Evolutionary conservation across 306 rosid species (phyloP), one percentile per base, ranked within the genome.

Genomic region (Lathyrus sativus): DNA sequence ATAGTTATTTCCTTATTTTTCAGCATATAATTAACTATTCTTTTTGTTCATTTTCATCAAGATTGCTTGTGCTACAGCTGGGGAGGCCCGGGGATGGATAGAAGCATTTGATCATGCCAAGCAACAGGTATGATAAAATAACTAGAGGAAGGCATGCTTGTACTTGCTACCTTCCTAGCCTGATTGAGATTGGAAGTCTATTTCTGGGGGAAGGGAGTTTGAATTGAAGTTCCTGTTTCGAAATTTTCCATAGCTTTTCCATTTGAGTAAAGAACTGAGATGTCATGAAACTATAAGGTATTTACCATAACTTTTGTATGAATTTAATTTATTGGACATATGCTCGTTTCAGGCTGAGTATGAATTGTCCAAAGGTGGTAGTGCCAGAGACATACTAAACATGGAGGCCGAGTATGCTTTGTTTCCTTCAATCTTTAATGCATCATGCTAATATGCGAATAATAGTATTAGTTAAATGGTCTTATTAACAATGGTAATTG

Each of bases 101-200:
- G 98, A 92, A 75, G 98, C 98, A 68, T 88, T 92, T 82, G 98
- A 89, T 63, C 96, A 92, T 49, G 96, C 98, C 78, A 90, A 92
- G 82, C 96, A 92, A 70, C 92, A 90, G 96, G 98, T 92, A 88
- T 19, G 42, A 59, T 56, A 79, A 65, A 66, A 64, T 62, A 71
- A 33, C 37, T 17, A 33, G 55, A 70, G 58, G 49, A 38, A 68
- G 73, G 55, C 17, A 67, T 61, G 38, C 42, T 9, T 62, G 65
- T 19, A 19, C 0, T 19, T 19, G 22, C 22, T 19, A 19, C 22
- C 22, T 19, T 19, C 60, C 45, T 28, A 62, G 76, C 24, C 64
- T 57, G 41, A 68, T 41, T 57, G 38, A 49, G 63, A 71, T 72
- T 60, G 46, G 42, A 67, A 33, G 44, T 60, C 74, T 68, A 58